A percentile compares a stretch with the other conserved stretches of the same genome.
Conservation (phyloP, 768 basidiomycete genomes). For the Phanerochaete sordida region DNA sequence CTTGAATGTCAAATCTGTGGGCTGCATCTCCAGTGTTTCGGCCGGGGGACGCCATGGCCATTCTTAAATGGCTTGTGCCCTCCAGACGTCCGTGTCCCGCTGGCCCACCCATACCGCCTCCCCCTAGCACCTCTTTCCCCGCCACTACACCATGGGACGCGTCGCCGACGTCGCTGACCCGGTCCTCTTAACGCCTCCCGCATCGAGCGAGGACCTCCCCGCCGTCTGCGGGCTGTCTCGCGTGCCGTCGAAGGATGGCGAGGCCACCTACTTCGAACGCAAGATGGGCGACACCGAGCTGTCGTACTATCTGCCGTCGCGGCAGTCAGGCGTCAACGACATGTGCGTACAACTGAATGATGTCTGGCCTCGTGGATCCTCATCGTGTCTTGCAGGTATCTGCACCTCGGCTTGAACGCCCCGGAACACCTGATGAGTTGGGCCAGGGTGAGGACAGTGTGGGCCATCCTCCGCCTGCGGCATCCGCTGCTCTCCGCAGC, state of each 20-base stretch:
- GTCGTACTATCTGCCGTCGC: constrained; percentile 76
- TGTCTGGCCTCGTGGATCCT: neutral
- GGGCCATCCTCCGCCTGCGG: constrained; percentile 67
- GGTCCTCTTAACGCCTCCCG: constrained; percentile 19
- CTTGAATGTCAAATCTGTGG: neutral
- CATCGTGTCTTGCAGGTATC: constrained; percentile 51
- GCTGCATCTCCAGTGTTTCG: neutral
- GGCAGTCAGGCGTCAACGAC: constrained; percentile 82
- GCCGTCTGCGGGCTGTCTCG: neutral
- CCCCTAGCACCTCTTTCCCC: neutral
- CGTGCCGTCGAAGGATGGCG: neutral
- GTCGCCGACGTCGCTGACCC: neutral
- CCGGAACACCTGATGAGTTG: constrained; percentile 38
- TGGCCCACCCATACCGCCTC: neutral
- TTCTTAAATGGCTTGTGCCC: neutral
- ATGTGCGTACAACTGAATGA: constrained; percentile 48
- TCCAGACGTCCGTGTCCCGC: neutral
- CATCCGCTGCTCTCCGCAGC: constrained; percentile 71
- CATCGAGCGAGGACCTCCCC: neutral
- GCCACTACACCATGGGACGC: neutral
- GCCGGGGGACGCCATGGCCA: neutral
- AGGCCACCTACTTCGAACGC: constrained; percentile 37
- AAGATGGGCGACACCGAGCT: constrained; percentile 70
- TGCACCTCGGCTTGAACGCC: constrained; percentile 67
- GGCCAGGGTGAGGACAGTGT: constrained; percentile 52